These are phyloP conservation scores for Talaromyces amestolkiae DNA, from an alignment of 2,329 filamentous ascomycete genomes.

Conservation along the genomic window DNA sequence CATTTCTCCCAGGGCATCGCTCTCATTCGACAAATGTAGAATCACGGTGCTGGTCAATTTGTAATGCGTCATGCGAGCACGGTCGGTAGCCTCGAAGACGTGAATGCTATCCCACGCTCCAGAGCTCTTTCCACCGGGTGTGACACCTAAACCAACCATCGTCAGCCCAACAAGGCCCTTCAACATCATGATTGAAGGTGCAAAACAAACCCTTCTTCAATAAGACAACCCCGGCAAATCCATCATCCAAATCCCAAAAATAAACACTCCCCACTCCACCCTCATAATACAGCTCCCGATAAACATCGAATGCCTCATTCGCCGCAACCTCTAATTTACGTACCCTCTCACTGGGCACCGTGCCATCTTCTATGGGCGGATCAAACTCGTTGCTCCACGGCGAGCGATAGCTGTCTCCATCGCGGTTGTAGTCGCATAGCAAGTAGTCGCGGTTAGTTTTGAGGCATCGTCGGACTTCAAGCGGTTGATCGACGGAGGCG, in stretches of 20 bases:
- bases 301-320: slow-evolving; percentile 96
- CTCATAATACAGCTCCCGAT: slow-evolving; percentile 88
- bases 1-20: slow-evolving; percentile 71
- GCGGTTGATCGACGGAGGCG: slow-evolving; percentile 93
- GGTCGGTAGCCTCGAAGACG: slow-evolving; percentile 94
- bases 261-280: slow-evolving; percentile 95
- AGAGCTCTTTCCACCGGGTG: slow-evolving; percentile 64
- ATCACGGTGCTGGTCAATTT: slow-evolving; percentile 98
- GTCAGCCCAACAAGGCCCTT: background rate
- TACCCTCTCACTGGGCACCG: slow-evolving; percentile 84
- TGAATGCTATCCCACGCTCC: slow-evolving; percentile 98
- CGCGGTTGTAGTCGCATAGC: slow-evolving; percentile 98
- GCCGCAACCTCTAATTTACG: slow-evolving; percentile 90
- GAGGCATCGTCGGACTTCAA: slow-evolving; percentile 79
- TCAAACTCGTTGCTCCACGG: slow-evolving; percentile 99
- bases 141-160: slow-evolving; percentile 53
- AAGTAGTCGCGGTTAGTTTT: slow-evolving; percentile 93
- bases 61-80: slow-evolving; percentile 89
- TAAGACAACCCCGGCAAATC: slow-evolving; percentile 92
- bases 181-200: background rate
- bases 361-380: slow-evolving; percentile 81
- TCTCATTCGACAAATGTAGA: slow-evolving; percentile 72
- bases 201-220: slow-evolving; percentile 74
- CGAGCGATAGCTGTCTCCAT: slow-evolving; percentile 94
- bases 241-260: slow-evolving; percentile 97